phyloP scores from a whole-genome alignment of 306 rosid genomes.

The Alnus rubra region DNA sequence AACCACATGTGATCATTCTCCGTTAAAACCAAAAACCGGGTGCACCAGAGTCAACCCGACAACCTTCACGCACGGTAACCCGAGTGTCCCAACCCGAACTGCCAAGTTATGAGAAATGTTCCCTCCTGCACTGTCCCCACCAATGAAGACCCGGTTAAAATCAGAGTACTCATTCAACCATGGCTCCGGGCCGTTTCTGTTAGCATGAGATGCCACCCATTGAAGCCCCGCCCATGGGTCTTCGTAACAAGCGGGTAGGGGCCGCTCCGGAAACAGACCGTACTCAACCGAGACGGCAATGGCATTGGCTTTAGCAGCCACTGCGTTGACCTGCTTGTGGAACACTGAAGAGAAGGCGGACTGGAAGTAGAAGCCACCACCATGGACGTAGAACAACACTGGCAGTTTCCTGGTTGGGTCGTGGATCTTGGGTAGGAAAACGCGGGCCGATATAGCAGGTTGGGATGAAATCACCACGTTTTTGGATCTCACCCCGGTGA shows the following conservation, averaged over 20 bases:
- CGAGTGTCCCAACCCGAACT: not conserved
- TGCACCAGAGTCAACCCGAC: conserved; percentile 40
- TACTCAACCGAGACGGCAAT: conserved; percentile 30
- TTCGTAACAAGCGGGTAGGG: conserved; percentile 27
- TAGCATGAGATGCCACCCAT: conserved; percentile 29
- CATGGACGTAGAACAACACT: conserved; percentile 39
- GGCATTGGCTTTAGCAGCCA: conserved; percentile 21
- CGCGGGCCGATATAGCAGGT: conserved; percentile 33
- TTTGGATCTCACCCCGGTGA: conserved; percentile 23
- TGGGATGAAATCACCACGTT: conserved; percentile 36
- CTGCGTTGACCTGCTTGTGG: conserved; percentile 26
- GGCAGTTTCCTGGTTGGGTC: conserved; percentile 20
- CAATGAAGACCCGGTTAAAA: conserved; percentile 20
- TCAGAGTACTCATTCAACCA: conserved; percentile 25
- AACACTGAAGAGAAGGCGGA: conserved; percentile 35
- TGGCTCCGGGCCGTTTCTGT: conserved; percentile 19
- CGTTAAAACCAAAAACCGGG: conserved; percentile 47
- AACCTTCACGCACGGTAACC: conserved; percentile 28
- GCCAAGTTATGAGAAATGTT: conserved; percentile 28
- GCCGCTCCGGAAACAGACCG: conserved; percentile 29
- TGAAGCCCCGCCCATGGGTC: conserved; percentile 31
- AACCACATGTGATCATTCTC: conserved; percentile 45
- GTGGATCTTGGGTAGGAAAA: conserved; percentile 30
- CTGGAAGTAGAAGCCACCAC: conserved; percentile 38
- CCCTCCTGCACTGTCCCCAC: conserved; percentile 39